Base-by-base conservation (phyloP, 73 alveolate species). In the Paramecium octaurelia region DNA sequence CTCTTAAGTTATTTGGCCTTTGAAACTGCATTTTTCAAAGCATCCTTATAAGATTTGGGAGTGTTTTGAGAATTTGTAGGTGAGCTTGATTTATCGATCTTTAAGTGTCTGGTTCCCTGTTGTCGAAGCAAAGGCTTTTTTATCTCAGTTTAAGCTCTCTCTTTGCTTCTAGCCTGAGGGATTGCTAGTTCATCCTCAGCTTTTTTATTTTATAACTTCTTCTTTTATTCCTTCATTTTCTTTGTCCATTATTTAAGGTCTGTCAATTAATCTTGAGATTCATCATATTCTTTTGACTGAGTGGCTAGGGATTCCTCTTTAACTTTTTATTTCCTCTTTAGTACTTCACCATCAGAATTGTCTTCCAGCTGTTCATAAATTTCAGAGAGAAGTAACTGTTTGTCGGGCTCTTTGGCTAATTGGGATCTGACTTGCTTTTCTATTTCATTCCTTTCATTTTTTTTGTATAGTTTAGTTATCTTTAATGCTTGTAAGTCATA, bases 331-430 rank as follows among this genome's bases (percentile, higher is more conserved):
- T 80, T 80, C 34, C 12, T 80, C 16, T 80, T 80, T 2, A 44
- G 43, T 12, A 48, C 70, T 31, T 31, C 48, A n/a, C 50, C 91
- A 80, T 80, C 48, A 8, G 24, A 34, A 80, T 40, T 40, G 23
- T 80, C 76, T 46, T 44, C 75, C 57, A 80, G 46, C 21, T 80
- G 20, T 46, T 80, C 91, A 46, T 80, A 80, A 23, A 80, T 42
- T 46, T 80, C 76, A 8, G 76, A 20, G 11, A 80, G 16, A 8
- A 80, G 34, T 46, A 80, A 23, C 21, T 42, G 14, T 80, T 80
- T 80, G 44, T 80, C 91, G 7, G 54, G 76, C 21, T 80, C 76
- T 80, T 80, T 24, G 9, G 64, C 43, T 46, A 80, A 18, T 80
- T 44, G 12, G 5, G 42, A 21, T 48, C 76, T 40, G 4, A 80